Base-by-base conservation (phyloP, 169 alveolate species). In the Toxoplasma gondii region DNA sequence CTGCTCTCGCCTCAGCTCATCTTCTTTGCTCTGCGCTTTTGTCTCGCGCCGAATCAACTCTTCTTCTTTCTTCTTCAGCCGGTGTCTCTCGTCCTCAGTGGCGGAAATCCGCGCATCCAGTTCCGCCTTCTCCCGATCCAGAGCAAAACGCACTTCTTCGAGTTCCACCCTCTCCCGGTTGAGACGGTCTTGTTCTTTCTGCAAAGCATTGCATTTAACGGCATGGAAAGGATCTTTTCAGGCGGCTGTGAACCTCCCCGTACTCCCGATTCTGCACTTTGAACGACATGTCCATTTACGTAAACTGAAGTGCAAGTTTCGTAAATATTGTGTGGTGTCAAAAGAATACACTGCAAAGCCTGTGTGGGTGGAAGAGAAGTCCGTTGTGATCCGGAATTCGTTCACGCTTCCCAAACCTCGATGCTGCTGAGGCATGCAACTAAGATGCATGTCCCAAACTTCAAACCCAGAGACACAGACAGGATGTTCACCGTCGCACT, bases 61-160 rank as follows among this genome's bases (percentile, higher is more conserved):
- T 22, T 82, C 69, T 41, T 43, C 90, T 39, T 49, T 12, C 90
- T 82, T 27, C 90, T 82, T 38, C 90, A 41, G 38, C 39, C 41
- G 53, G 31, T 36, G 90, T 31, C 41, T 16, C 64, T 82, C 90
- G 44, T 82, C 90, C n/a, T 82, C 90, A 1, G n/a, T 43, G 7
- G 67, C 69, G 19, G 38, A 29, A 39, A 27, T 44, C 39, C 90
- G 64, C 53, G 90, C 90, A 27, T 39, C 90, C 38, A 44, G 69
- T 43, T 82, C 69, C 38, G 90, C 67, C 90, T 82, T 82, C 24
- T 12, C 64, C 24, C 90, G 53, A 22, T 82, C 90, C 53, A 82
- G 31, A 19, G 90, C 4, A 38, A 43, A 43, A 12, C 67, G 90
- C 4, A 41, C 36, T 36, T 82, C 90, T 41, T 82, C 69, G 39